Evolutionary conservation across 495 filamentous ascomycete genomes (phyloP).

Genomic region (Oidiodendron maius): DNA sequence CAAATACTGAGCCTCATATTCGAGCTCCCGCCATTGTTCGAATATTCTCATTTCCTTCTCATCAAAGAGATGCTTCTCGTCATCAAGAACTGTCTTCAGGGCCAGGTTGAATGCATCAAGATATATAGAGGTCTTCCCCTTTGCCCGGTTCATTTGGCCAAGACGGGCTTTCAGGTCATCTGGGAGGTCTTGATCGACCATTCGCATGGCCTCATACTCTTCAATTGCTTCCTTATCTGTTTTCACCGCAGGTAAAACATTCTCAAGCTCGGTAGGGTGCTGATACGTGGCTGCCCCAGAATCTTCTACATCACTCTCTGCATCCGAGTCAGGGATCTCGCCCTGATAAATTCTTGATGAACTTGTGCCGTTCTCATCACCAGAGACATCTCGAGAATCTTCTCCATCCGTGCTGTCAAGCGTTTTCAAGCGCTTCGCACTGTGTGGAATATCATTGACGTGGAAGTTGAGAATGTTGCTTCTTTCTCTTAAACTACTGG

Average conservation of each 20-base stretch:
- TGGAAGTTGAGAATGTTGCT: constrained; percentile 33
- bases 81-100: constrained; percentile 81
- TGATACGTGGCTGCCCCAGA: constrained; percentile 24
- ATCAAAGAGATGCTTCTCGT: constrained; percentile 85
- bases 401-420: constrained; percentile 28
- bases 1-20: constrained; percentile 81
- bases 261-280: constrained; percentile 68
- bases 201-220: constrained; percentile 63
- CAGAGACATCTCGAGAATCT: constrained; percentile 16
- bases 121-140: constrained; percentile 76
- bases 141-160: constrained; percentile 37
- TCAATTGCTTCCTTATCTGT: constrained; percentile 67
- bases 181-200: constrained; percentile 28
- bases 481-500: constrained; percentile 26
- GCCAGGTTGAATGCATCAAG: constrained; percentile 96
- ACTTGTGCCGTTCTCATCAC: constrained; percentile 5
- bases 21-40: constrained; percentile 61
- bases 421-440: constrained; percentile 32
- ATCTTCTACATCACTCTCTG: constrained; percentile 29
- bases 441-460: constrained; percentile 23
- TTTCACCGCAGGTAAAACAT: constrained; percentile 61
- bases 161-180: constrained; percentile 23
- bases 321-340: constrained; percentile 28
- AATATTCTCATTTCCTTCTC: constrained; percentile 76
- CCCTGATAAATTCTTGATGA: constrained; percentile 6